Conservation (phyloP, 768 basidiomycete genomes). For the Leccinum boreale region DNA sequence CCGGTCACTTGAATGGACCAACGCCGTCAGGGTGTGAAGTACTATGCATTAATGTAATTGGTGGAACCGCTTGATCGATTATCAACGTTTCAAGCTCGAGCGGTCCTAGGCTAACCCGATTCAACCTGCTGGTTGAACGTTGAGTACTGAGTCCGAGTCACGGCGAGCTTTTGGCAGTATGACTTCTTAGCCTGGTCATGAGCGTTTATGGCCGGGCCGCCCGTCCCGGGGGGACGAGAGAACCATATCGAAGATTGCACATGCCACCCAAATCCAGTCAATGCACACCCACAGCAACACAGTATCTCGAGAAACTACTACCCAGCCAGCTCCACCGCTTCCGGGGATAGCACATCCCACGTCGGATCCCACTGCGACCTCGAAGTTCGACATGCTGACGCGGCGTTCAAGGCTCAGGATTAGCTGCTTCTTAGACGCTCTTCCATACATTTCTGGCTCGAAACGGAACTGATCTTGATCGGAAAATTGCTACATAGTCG, state of each 20-base stretch:
- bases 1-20: background rate
- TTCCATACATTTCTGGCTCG: background rate
- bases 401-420: background rate
- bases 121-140: background rate
- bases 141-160: background rate
- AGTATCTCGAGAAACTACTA: background rate
- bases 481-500: constrained; percentile 1
- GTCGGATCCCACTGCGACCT: background rate
- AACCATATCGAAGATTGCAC: background rate
- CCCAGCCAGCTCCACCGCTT: background rate
- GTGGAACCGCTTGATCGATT: background rate
- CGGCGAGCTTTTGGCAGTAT: background rate
- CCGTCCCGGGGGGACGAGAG: constrained; percentile 8
- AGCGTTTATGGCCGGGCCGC: constrained; percentile 5
- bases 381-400: background rate
- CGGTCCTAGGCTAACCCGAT: background rate
- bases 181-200: background rate
- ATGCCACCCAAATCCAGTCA: background rate
- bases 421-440: background rate
- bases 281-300: background rate
- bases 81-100: background rate
- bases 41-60: background rate
- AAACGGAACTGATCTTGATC: background rate
- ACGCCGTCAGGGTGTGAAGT: background rate
- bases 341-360: background rate